A percentile compares a stretch with the other conserved stretches of the same genome.
phyloP scores from a whole-genome alignment of 768 basidiomycete genomes.

The Goffeauzyma gilvescens region DNA sequence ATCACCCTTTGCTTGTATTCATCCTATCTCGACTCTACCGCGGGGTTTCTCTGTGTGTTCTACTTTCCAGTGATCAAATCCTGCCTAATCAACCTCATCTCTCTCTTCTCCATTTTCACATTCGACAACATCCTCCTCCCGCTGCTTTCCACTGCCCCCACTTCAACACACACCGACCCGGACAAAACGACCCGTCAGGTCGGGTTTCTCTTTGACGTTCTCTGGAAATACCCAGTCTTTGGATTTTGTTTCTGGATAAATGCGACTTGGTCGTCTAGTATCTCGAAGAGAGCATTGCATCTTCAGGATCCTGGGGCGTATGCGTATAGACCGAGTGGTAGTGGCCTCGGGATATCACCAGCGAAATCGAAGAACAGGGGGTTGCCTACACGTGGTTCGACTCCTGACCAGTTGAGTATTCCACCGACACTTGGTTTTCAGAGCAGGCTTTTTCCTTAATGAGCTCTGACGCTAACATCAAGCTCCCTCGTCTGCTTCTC shows the following conservation, averaged over 20 bases:
- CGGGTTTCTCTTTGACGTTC: slow-evolving; percentile 26
- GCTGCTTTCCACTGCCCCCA: slow-evolving; percentile 11
- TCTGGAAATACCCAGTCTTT: slow-evolving; percentile 28
- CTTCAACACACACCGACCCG: slow-evolving; percentile 8
- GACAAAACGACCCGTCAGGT: slow-evolving; percentile 15
- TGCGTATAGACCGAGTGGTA: no score
- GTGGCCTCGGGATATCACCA: slow-evolving; percentile 12
- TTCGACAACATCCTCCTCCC: slow-evolving; percentile 25
- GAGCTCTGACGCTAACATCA: no score
- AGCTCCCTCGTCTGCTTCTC: no score
- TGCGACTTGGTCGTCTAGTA: slow-evolving; percentile 26
- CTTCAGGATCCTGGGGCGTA: slow-evolving; percentile 26
- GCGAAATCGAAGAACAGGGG: not conserved
- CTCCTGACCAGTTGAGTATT: no score
- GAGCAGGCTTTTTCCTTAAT: no score
- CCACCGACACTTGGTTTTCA: no score
- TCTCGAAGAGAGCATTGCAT: slow-evolving; percentile 22
- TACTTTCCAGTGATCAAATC: no score
- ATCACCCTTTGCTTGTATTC: not conserved
- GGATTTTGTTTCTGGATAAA: slow-evolving; percentile 30
- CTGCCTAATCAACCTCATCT: slow-evolving; percentile 30
- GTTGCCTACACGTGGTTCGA: no score
- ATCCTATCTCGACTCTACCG: not conserved
- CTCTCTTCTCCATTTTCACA: slow-evolving; percentile 25
- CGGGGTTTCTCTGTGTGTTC: no score